Evolutionary conservation across 2,329 filamentous ascomycete genomes (phyloP).

Genomic region (Talaromyces piceae): DNA sequence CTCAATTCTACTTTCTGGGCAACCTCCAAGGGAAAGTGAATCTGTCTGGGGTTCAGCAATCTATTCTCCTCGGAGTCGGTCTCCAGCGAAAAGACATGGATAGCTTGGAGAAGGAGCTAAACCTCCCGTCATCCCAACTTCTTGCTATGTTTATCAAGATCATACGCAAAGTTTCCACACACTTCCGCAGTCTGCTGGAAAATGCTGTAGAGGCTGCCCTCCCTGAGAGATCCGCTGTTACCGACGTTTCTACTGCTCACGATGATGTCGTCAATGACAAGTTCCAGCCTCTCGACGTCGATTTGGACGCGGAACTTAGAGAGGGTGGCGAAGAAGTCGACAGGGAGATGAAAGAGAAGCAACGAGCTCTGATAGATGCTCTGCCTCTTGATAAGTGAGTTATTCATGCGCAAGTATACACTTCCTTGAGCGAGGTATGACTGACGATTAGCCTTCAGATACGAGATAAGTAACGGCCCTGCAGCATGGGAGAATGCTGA

Average conservation of each 20-base stretch:
- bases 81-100: slow-evolving; percentile 86
- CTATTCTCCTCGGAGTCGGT: slow-evolving; percentile 82
- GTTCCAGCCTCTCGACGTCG: slow-evolving; percentile 63
- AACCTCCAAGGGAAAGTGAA: slow-evolving; percentile 60
- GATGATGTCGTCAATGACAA: slow-evolving; percentile 59
- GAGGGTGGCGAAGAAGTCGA: slow-evolving; percentile 74
- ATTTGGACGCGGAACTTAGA: slow-evolving; percentile 73
- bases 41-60: slow-evolving; percentile 74
- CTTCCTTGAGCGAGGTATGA: slow-evolving; percentile 21
- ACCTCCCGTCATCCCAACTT: slow-evolving; percentile 66
- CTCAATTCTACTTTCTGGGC: slow-evolving; percentile 77
- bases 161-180: slow-evolving; percentile 72
- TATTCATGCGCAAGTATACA: neutral
- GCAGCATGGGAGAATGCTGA: slow-evolving; percentile 57
- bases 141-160: slow-evolving; percentile 98
- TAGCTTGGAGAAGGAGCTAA: slow-evolving; percentile 68
- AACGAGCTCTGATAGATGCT: slow-evolving; percentile 82
- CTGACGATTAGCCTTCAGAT: slow-evolving; percentile 34
- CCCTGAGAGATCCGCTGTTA: slow-evolving; percentile 37
- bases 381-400: slow-evolving; percentile 79
- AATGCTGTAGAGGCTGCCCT: slow-evolving; percentile 63
- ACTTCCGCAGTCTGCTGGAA: slow-evolving; percentile 69
- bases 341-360: slow-evolving; percentile 64
- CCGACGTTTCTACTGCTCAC: slow-evolving; percentile 52
- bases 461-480: slow-evolving; percentile 41